phyloP scores from a whole-genome alignment of 495 filamentous ascomycete genomes.

The Podospora tetraspora region DNA sequence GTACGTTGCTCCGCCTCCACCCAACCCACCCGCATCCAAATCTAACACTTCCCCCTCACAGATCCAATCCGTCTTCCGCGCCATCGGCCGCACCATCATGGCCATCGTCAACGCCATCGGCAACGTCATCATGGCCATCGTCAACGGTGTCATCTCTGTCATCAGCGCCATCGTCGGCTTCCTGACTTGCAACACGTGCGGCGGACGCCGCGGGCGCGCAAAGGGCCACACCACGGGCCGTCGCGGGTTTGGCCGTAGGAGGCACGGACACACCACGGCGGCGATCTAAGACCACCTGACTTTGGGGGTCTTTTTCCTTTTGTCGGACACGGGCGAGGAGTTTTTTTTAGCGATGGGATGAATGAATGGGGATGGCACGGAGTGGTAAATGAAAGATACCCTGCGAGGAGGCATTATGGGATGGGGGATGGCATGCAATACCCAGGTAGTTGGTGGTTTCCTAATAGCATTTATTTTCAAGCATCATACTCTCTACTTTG shows the following conservation, averaged over 20 bases:
- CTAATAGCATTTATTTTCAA: background rate
- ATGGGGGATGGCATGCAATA: background rate
- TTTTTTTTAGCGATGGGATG: background rate
- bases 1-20: conserved; percentile 53
- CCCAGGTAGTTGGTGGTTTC: background rate
- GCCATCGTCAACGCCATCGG: conserved; percentile 69
- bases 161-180: conserved; percentile 82
- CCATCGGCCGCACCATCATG: conserved; percentile 81
- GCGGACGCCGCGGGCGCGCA: conserved; percentile 27
- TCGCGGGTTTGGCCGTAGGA: conserved; percentile 24
- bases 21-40: conserved; percentile 12
- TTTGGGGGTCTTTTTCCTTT: background rate
- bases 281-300: conserved; percentile 13
- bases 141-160: conserved; percentile 66
- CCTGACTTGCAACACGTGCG: conserved; percentile 68
- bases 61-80: conserved; percentile 72
- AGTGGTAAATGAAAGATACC: background rate
- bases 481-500: background rate
- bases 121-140: conserved; percentile 75
- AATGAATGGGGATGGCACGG: background rate
- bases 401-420: background rate
- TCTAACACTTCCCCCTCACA: conserved; percentile 45
- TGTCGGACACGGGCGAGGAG: background rate
- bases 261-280: conserved; percentile 22
- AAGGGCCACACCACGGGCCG: background rate